Evolutionary conservation across 257 asterid genomes (phyloP), one percentile per base, ranked within the genome.

Genomic region (Gardenia jasminoides): DNA sequence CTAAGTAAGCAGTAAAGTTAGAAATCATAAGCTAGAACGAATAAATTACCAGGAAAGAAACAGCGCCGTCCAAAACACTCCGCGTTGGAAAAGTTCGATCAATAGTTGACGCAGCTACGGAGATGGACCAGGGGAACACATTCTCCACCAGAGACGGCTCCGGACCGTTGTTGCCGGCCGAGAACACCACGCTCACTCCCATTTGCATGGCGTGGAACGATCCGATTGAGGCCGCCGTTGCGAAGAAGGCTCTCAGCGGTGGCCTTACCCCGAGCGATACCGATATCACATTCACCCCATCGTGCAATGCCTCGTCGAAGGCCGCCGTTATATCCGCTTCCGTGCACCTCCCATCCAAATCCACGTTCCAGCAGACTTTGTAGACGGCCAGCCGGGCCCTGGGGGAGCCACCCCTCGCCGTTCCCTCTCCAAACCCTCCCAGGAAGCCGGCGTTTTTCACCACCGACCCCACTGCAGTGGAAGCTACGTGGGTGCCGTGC

Each of bases 351-450:
- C 84, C 90, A 12, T 68, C 80, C 8, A 85, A 80, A 1, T 44
- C n/a, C 15, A 46, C 30, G 75, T 75, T 86, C 97, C 97, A 91
- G 82, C 97, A 91, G 24, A 83, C 82, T 58, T 91, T 91, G 90
- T 91, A 91, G 75, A 87, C 92, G 6, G 97, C 97, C 6, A 91
- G 80, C 69, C 94, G 82, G 1, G 93, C 91, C 83, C 87, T 81
- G 24, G 97, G 97, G 10, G 94, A 91, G 41, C 97, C 97, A 1
- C 97, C 97, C 50, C 94, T 80, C 0, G 91, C 94, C 19, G 77
- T 78, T 8, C 94, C 94, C 0, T 28, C 52, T 0, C 83, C 93
- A 2, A 90, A 83, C 6, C 92, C 92, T 3, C 56, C 56, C 17
- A 78, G 46, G 16, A 86, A 33, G 16, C 81, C 75, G 0, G 84